Percentiles rank a stretch among this genome's conserved stretches.
Evolutionary conservation across 768 basidiomycete species (phyloP).

Genomic region (Trametes elegans): DNA sequence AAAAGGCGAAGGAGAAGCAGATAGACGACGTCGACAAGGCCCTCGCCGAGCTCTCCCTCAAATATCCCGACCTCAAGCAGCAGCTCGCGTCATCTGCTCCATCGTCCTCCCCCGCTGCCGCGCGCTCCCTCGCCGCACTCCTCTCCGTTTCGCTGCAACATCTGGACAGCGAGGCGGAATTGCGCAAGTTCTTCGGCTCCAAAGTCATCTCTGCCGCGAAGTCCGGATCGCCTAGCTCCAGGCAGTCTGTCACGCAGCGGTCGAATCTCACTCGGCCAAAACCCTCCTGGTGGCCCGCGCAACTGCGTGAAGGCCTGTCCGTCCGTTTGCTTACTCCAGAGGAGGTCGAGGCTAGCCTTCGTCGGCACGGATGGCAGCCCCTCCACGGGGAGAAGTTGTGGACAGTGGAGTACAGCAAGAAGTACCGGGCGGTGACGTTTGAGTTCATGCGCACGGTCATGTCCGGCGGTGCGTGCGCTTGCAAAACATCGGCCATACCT

Average conservation of each 20-base stretch:
- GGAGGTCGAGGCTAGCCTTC: constrained; percentile 48
- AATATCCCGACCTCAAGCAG: constrained; percentile 60
- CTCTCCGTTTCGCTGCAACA: constrained; percentile 77
- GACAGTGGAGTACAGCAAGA: constrained; percentile 84
- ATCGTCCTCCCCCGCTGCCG: constrained; percentile 25
- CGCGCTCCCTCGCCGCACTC: constrained; percentile 44
- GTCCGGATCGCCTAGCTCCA: constrained; percentile 24
- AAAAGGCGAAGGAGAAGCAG: constrained; percentile 55
- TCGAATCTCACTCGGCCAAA: constrained; percentile 80
- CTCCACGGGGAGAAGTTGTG: constrained; percentile 75
- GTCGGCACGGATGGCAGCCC: constrained; percentile 36
- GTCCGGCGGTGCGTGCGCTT: constrained; percentile 65
- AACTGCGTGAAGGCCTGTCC: constrained; percentile 69
- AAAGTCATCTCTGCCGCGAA: constrained; percentile 76
- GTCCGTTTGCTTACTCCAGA: constrained; percentile 54
- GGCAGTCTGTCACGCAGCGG: constrained; percentile 46
- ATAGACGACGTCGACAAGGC: constrained; percentile 82
- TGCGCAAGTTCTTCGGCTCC: constrained; percentile 91
- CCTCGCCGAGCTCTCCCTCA: constrained; percentile 77
- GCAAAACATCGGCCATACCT: background rate
- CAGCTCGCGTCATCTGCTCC: constrained; percentile 28
- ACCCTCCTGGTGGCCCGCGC: constrained; percentile 70
- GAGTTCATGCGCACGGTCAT: constrained; percentile 79
- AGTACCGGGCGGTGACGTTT: constrained; percentile 78
- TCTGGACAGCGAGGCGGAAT: constrained; percentile 87